Evolutionary conservation across 179 eudicot genomes (phyloP).

Genomic region (Monotropa hypopitys): DNA sequence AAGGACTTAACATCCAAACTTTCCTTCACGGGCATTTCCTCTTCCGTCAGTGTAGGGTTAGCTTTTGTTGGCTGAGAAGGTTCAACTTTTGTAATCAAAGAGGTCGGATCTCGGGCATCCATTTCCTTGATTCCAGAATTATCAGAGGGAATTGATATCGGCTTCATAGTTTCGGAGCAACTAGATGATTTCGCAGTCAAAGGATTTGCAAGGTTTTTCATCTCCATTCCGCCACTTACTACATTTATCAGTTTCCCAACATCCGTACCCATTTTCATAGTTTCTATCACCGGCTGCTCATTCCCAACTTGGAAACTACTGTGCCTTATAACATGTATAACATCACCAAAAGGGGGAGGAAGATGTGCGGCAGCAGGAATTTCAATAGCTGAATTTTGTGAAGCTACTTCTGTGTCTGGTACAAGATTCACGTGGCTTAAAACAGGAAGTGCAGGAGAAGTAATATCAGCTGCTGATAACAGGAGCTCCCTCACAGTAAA

Average conservation of each 20-base stretch:
- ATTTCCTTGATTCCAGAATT: constrained; percentile 21
- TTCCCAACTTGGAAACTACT: constrained; percentile 34
- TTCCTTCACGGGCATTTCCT: constrained; percentile 47
- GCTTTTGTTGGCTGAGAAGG: constrained; percentile 26
- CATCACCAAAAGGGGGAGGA: constrained; percentile 30
- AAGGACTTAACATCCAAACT: constrained; percentile 73
- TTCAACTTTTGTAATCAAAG: constrained; percentile 23
- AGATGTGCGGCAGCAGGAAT: constrained; percentile 14
- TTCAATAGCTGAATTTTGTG: constrained; percentile 9
- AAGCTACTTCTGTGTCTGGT: constrained; percentile 8
- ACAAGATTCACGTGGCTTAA: constrained; percentile 7
- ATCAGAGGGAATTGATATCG: constrained; percentile 28
- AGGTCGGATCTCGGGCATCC: constrained; percentile 16
- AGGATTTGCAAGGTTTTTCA: constrained; percentile 23
- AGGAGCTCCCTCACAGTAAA: constrained; percentile 62
- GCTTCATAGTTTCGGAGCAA: constrained; percentile 19
- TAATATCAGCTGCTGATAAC: constrained; percentile 27
- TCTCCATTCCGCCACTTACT: constrained; percentile 30
- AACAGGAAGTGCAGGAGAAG: constrained; percentile 13
- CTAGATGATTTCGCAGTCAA: constrained; percentile 21
- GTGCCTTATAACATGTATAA: constrained; percentile 44
- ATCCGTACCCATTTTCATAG: constrained; percentile 37
- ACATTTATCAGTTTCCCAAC: constrained; percentile 30
- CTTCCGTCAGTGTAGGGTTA: constrained; percentile 25
- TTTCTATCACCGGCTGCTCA: constrained; percentile 38